These are phyloP conservation scores for Tricholoma sp. DNA, from an alignment of 768 basidiomycete genomes.

Conservation along the genomic window DNA sequence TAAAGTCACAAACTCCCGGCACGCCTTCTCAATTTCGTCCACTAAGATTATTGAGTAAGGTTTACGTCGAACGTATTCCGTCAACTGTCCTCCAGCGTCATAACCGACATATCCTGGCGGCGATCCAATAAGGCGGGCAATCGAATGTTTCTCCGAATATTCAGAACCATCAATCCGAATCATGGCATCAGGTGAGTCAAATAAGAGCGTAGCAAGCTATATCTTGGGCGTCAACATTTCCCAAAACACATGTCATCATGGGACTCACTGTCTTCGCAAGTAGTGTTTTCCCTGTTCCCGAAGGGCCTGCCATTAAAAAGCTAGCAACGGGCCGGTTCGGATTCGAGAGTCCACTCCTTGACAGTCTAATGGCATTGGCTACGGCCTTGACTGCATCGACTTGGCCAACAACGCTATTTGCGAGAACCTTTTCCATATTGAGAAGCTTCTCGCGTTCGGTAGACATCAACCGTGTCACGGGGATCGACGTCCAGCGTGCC, in stretches of 20 bases:
- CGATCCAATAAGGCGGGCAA: slow-evolving; percentile 47
- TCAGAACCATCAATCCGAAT: slow-evolving; percentile 91
- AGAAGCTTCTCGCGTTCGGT: slow-evolving; percentile 87
- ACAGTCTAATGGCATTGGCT: slow-evolving; percentile 89
- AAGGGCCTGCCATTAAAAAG: slow-evolving; percentile 90
- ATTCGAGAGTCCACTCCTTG: slow-evolving; percentile 90
- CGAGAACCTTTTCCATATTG: slow-evolving; percentile 79
- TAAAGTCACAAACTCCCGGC: slow-evolving; percentile 51
- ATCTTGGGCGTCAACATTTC: neutral
- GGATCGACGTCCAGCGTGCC: slow-evolving; percentile 88
- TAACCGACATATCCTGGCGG: slow-evolving; percentile 92
- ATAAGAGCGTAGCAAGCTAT: slow-evolving; percentile 82
- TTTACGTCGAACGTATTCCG: slow-evolving; percentile 88
- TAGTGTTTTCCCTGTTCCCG: slow-evolving; percentile 87
- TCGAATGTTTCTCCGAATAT: slow-evolving; percentile 73
- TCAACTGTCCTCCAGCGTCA: slow-evolving; percentile 85
- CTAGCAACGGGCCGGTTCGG: slow-evolving; percentile 84
- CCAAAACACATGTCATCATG: neutral
- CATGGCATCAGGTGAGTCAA: slow-evolving; percentile 89
- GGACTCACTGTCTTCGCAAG: slow-evolving; percentile 78
- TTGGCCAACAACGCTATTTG: slow-evolving; percentile 81
- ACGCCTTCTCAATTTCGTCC: slow-evolving; percentile 90
- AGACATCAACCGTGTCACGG: slow-evolving; percentile 81
- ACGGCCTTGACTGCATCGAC: slow-evolving; percentile 88
- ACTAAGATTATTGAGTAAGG: slow-evolving; percentile 85